A percentile compares a stretch with the other conserved stretches of the same genome.
phyloP scores from a whole-genome alignment of 495 filamentous ascomycete species.

The Filosporella fistucella region DNA sequence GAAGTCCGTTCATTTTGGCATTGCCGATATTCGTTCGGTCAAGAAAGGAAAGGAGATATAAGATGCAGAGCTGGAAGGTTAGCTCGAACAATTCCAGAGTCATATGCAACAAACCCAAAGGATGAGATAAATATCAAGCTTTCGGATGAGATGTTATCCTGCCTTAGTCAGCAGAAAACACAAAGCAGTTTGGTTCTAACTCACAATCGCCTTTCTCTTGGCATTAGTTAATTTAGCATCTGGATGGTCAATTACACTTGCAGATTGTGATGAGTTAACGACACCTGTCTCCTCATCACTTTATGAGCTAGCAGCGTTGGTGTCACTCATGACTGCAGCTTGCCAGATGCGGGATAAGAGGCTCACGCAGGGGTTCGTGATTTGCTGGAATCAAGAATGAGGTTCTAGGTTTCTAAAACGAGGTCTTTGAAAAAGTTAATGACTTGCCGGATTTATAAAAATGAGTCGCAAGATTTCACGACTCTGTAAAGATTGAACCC shows the following conservation, averaged over 20 bases:
- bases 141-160: constrained; percentile 55
- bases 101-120: constrained; percentile 50
- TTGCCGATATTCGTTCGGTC: constrained; percentile 83
- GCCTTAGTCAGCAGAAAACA: constrained; percentile 1
- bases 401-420: too few relatives aligned
- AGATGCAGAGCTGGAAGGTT: constrained; percentile 54
- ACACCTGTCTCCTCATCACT: constrained; percentile 10
- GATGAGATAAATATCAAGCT: constrained; percentile 65
- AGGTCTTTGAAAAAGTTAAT: too few relatives aligned
- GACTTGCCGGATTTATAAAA: too few relatives aligned
- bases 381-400: too few relatives aligned
- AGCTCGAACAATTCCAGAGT: neutral
- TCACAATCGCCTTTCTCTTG: constrained; percentile 10
- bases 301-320: neutral
- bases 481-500: too few relatives aligned
- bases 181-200: neutral
- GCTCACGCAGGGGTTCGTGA: too few relatives aligned
- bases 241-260: constrained; percentile 1
- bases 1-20: constrained; percentile 72
- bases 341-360: too few relatives aligned
- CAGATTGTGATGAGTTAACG: neutral
- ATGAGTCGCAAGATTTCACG: too few relatives aligned
- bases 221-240: constrained; percentile 12
- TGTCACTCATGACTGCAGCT: constrained; percentile 2
- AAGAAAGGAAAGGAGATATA: constrained; percentile 80